Evolutionary conservation across 1,139 yeast genomes (phyloP).

Genomic region (Hansenula lynferdii): DNA sequence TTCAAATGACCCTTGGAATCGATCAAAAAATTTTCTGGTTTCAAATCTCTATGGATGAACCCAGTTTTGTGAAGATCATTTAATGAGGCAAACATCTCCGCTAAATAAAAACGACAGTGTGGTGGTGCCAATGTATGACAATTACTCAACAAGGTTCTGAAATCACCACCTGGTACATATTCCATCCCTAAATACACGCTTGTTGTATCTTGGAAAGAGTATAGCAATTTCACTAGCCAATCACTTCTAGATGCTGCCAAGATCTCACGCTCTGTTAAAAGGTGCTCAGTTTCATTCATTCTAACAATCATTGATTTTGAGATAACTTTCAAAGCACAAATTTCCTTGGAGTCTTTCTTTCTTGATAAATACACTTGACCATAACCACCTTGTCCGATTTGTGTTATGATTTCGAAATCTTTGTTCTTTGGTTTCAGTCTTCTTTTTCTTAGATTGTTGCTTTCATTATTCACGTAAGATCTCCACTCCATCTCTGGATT

Average conservation of each 20-base stretch:
- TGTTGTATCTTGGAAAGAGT: conserved; percentile 92
- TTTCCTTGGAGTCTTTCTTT: conserved; percentile 90
- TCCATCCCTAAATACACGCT: conserved; percentile 97
- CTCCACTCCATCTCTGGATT: conserved; percentile 66
- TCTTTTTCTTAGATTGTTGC: conserved; percentile 80
- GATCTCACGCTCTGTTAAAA: conserved; percentile 93
- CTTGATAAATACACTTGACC: conserved; percentile 96
- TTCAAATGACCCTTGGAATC: conserved; percentile 95
- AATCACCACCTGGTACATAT: conserved; percentile 89
- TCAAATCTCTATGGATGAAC: conserved; percentile 93
- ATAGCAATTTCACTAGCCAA: conserved; percentile 90
- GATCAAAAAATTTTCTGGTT: conserved; percentile 94
- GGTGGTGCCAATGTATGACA: conserved; percentile 92
- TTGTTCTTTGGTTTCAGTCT: conserved; percentile 90
- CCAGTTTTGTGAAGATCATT: conserved; percentile 93
- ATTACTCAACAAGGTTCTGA: conserved; percentile 87
- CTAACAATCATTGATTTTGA: conserved; percentile 83
- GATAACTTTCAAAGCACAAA: conserved; percentile 90
- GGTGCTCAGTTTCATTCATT: conserved; percentile 94
- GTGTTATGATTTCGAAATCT: conserved; percentile 94
- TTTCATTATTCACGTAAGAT: conserved; percentile 77
- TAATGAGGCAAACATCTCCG: conserved; percentile 95
- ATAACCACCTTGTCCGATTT: conserved; percentile 99
- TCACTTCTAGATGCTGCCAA: conserved; percentile 91
- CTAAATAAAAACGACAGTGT: conserved; percentile 90